A percentile compares a stretch with the other conserved stretches of the same genome.
phyloP scores from a whole-genome alignment of 78 protist species.

The Dictyostelium discoideum region DNA sequence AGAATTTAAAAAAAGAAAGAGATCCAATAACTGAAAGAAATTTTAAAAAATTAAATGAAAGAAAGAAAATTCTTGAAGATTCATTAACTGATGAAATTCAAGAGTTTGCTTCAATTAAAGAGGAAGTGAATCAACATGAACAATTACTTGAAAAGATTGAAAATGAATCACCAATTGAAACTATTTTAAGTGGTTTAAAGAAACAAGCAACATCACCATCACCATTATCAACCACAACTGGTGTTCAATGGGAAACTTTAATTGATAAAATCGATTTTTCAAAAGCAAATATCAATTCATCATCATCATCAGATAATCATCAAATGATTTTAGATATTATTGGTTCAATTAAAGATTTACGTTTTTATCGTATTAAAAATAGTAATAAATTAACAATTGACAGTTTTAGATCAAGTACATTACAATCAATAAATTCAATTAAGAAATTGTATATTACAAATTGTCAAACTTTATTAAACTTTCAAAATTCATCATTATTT shows the following conservation, averaged over 20 bases:
- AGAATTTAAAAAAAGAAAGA: not conserved
- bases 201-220: not conserved
- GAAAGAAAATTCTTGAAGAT: not conserved
- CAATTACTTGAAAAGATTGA: not conserved
- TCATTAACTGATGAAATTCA: not conserved
- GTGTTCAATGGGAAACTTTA: not conserved
- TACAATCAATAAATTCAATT: not conserved
- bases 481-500: not conserved
- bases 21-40: not conserved
- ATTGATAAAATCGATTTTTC: not conserved
- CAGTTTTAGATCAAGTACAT: not conserved
- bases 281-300: not conserved
- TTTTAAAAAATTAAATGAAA: no score
- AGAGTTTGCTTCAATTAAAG: not conserved
- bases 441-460: not conserved
- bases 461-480: not conserved
- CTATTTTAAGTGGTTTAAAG: not conserved
- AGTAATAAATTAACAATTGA: not conserved
- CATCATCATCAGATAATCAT: not conserved
- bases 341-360: not conserved
- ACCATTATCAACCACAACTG: not conserved
- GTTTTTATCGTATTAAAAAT: not conserved
- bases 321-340: not conserved
- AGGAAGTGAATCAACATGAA: not conserved
- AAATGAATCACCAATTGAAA: not conserved